A percentile compares a stretch with the other conserved stretches of the same genome.
Conservation (phyloP, 108 stramenopile genomes). For the Aurantiochytrium sp. region DNA sequence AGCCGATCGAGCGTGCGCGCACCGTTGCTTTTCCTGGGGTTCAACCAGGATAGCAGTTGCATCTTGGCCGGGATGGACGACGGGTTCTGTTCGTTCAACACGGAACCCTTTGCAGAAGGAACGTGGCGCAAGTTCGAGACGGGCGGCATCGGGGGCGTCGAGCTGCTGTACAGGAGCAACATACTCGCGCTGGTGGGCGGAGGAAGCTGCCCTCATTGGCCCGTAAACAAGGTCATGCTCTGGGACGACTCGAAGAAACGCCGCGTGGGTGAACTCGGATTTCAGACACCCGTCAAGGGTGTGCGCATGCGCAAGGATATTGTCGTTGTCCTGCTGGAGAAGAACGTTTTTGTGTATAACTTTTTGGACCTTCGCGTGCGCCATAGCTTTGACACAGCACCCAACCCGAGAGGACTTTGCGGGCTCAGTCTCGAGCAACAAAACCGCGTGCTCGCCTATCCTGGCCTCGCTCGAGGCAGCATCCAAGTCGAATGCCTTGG, state of each 20-base stretch:
- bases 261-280: slow-evolving; percentile 82
- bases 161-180: slow-evolving; percentile 98
- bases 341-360: slow-evolving; percentile 70
- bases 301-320: slow-evolving; percentile 85
- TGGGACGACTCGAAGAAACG: slow-evolving; percentile 93
- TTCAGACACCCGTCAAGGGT: slow-evolving; percentile 69
- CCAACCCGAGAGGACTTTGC: slow-evolving; percentile 59
- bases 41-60: slow-evolving; percentile 47
- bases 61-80: slow-evolving; percentile 1
- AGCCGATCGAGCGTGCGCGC: neutral
- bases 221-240: slow-evolving; percentile 91
- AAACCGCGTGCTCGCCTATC: slow-evolving; percentile 87
- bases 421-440: slow-evolving; percentile 71
- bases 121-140: neutral
- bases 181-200: slow-evolving; percentile 90
- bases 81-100: slow-evolving; percentile 15
- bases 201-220: slow-evolving; percentile 72
- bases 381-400: neutral
- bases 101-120: neutral
- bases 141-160: slow-evolving; percentile 85
- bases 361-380: neutral
- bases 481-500: slow-evolving; percentile 88
- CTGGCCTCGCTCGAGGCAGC: slow-evolving; percentile 70
- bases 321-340: slow-evolving; percentile 84
- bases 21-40: slow-evolving; percentile 40